Conservation (phyloP, 2,329 filamentous ascomycete genomes). For the Fusarium pininemorale region DNA sequence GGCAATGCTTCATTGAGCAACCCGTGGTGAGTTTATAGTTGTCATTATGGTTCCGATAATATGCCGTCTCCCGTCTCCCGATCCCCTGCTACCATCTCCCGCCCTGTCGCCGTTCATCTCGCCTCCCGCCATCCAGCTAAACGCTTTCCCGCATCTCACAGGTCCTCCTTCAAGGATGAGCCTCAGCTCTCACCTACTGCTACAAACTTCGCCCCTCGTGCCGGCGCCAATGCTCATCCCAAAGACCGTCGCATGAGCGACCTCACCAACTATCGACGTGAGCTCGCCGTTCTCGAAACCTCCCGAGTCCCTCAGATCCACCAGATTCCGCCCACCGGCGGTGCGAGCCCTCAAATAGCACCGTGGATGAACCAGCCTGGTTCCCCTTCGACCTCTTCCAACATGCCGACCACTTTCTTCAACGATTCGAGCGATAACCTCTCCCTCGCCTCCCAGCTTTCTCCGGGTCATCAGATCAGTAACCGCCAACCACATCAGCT, state of each 20-base stretch:
- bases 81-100: slow-evolving; percentile 25
- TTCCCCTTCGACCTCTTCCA: slow-evolving; percentile 49
- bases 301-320: slow-evolving; percentile 69
- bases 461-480: slow-evolving; percentile 68
- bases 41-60: background rate
- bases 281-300: slow-evolving; percentile 74
- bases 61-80: slow-evolving; percentile 28
- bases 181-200: slow-evolving; percentile 61
- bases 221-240: slow-evolving; percentile 53
- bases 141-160: slow-evolving; percentile 34
- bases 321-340: slow-evolving; percentile 59
- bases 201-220: slow-evolving; percentile 54
- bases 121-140: slow-evolving; percentile 28
- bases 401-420: slow-evolving; percentile 69
- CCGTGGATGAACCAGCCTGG: slow-evolving; percentile 65
- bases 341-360: slow-evolving; percentile 62
- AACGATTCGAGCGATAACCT: slow-evolving; percentile 80
- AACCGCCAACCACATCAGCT: slow-evolving; percentile 51
- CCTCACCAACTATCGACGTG: slow-evolving; percentile 75
- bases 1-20: slow-evolving; percentile 41
- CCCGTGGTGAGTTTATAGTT: slow-evolving; percentile 38
- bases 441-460: slow-evolving; percentile 70
- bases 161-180: slow-evolving; percentile 49
- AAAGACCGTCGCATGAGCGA: slow-evolving; percentile 67
- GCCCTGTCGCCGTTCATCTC: slow-evolving; percentile 28